Evolutionary conservation across 2,329 filamentous ascomycete species (phyloP).

Genomic region (Colletotrichum lupini): DNA sequence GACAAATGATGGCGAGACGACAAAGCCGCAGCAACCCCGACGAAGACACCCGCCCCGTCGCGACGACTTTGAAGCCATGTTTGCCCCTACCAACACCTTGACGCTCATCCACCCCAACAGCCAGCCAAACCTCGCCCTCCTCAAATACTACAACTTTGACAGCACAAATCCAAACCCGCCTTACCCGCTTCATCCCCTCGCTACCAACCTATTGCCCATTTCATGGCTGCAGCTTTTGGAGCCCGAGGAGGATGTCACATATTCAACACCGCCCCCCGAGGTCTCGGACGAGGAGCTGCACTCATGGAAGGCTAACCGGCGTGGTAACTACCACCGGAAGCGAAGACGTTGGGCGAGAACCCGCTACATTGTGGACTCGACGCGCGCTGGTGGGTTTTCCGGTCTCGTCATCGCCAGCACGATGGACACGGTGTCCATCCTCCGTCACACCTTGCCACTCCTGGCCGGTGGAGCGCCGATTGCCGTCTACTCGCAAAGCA

Average conservation of each 20-base stretch:
- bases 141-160: slow-evolving; percentile 93
- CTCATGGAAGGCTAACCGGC: slow-evolving; percentile 82
- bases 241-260: slow-evolving; percentile 79
- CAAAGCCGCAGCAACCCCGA: slow-evolving; percentile 10
- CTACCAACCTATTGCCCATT: slow-evolving; percentile 82
- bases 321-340: slow-evolving; percentile 90
- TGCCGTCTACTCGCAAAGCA: slow-evolving; percentile 83
- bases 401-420: slow-evolving; percentile 84
- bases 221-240: slow-evolving; percentile 93
- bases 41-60: slow-evolving; percentile 34
- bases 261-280: slow-evolving; percentile 71
- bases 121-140: slow-evolving; percentile 86
- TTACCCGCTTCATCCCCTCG: slow-evolving; percentile 77
- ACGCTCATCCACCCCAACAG: slow-evolving; percentile 85
- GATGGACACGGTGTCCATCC: slow-evolving; percentile 83
- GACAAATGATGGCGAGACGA: slow-evolving; percentile 2
- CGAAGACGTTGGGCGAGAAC: slow-evolving; percentile 82
- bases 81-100: slow-evolving; percentile 77
- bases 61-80: slow-evolving; percentile 72
- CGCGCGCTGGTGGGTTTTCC: slow-evolving; percentile 81
- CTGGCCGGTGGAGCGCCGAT: slow-evolving; percentile 86
- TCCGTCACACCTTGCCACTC: slow-evolving; percentile 81
- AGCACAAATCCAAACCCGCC: slow-evolving; percentile 69
- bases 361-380: slow-evolving; percentile 77
- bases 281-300: slow-evolving; percentile 71